Conservation (phyloP, 768 basidiomycete species). For the Ramaria rubella region DNA sequence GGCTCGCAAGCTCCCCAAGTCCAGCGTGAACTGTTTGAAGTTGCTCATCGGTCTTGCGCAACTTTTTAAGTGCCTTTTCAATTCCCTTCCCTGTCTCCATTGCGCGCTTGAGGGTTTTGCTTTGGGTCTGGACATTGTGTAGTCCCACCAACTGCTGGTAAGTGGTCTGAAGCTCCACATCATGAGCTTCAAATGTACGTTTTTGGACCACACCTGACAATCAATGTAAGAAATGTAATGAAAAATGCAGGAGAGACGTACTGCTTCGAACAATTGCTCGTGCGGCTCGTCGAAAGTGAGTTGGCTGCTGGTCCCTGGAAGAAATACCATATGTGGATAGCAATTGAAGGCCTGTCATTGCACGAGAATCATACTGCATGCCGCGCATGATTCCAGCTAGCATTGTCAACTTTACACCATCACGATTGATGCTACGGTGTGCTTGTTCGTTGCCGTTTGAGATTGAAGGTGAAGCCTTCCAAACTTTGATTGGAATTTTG, state of each 20-base stretch:
- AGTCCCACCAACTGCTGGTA: background rate
- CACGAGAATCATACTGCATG: slow-evolving; percentile 4
- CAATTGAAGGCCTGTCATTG: background rate
- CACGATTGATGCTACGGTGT: slow-evolving; percentile 21
- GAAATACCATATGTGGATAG: background rate
- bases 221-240: background rate
- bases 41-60: background rate
- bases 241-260: background rate
- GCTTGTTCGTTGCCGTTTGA: slow-evolving; percentile 24
- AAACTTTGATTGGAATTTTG: slow-evolving; percentile 24
- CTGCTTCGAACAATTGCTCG: background rate
- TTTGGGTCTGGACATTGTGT: background rate
- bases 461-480: slow-evolving; percentile 21
- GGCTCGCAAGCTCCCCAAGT: background rate
- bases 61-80: background rate
- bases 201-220: background rate
- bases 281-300: background rate
- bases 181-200: background rate
- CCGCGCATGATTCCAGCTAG: slow-evolving; percentile 23
- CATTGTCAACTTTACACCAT: slow-evolving; percentile 21
- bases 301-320: background rate
- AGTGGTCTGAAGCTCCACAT: background rate
- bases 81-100: background rate
- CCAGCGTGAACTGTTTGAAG: background rate
- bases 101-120: background rate